Percentiles rank a stretch among this genome's conserved stretches.
phyloP scores from a whole-genome alignment of 2,329 filamentous ascomycete genomes.

The Fusarium sp. region DNA sequence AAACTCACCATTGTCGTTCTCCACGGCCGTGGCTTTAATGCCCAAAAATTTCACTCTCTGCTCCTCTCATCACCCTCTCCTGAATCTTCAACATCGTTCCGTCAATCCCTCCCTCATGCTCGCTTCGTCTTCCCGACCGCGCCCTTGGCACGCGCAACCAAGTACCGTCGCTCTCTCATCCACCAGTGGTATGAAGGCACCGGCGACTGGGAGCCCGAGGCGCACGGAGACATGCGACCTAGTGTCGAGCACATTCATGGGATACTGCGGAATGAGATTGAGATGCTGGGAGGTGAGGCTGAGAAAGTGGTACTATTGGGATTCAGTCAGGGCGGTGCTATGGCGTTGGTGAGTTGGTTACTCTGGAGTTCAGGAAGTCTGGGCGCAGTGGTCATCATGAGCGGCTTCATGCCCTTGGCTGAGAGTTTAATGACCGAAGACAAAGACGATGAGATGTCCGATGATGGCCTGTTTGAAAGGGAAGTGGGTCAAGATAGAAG shows the following conservation, averaged over 20 bases:
- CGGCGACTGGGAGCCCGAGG: slow-evolving; percentile 55
- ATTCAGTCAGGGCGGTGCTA: slow-evolving; percentile 69
- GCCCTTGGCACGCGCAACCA: slow-evolving; percentile 52
- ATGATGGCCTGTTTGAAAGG: slow-evolving; percentile 45
- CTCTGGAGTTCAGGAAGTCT: slow-evolving; percentile 60
- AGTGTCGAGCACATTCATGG: slow-evolving; percentile 58
- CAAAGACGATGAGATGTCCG: not conserved
- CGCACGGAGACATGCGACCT: slow-evolving; percentile 57
- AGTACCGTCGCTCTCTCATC: slow-evolving; percentile 53
- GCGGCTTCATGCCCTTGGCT: slow-evolving; percentile 63
- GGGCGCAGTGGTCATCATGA: slow-evolving; percentile 60
- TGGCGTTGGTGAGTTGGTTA: slow-evolving; percentile 59
- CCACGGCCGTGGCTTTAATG: slow-evolving; percentile 64
- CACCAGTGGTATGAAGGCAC: slow-evolving; percentile 57
- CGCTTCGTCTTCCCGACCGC: slow-evolving; percentile 69
- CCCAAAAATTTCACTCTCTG: slow-evolving; percentile 57
- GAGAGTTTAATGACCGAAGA: slow-evolving; percentile 47
- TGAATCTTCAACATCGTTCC: slow-evolving; percentile 44
- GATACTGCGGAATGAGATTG: slow-evolving; percentile 57
- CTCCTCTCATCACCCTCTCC: slow-evolving; percentile 53
- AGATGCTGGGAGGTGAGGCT: slow-evolving; percentile 53
- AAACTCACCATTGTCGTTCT: slow-evolving; percentile 64
- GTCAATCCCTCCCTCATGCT: slow-evolving; percentile 57
- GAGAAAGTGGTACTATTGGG: slow-evolving; percentile 64
- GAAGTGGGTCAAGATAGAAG: slow-evolving; percentile 7